Percentiles rank a stretch among this genome's conserved stretches.
Evolutionary conservation across 2,329 filamentous ascomycete species (phyloP).

Genomic region (Fusarium austroafricanum): DNA sequence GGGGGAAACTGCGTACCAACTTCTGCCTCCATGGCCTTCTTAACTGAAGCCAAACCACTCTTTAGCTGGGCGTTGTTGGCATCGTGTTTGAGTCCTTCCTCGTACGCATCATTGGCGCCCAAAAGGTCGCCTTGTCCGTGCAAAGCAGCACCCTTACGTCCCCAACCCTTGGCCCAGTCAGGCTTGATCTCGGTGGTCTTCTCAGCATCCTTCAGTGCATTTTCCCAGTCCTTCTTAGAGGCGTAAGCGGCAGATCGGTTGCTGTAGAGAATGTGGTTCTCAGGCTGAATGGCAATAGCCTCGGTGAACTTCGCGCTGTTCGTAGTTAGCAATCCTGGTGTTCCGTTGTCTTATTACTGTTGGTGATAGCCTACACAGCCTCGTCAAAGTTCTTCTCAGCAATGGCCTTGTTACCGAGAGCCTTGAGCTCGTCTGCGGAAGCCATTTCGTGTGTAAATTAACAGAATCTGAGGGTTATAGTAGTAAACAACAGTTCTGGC

Average conservation of each 20-base stretch:
- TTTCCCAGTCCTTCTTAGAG: constrained; percentile 88
- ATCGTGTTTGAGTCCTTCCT: constrained; percentile 93
- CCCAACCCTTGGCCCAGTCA: constrained; percentile 98
- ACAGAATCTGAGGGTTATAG: constrained; percentile 21
- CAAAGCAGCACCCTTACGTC: constrained; percentile 89
- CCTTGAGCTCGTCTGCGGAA: constrained; percentile 85
- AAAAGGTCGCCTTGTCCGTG: constrained; percentile 90
- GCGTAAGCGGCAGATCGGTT: constrained; percentile 92
- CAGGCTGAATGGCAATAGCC: constrained; percentile 87
- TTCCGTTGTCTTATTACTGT: not conserved
- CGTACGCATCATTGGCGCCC: constrained; percentile 88
- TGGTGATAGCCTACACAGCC: constrained; percentile 78
- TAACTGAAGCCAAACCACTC: constrained; percentile 84
- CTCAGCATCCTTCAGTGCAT: constrained; percentile 87
- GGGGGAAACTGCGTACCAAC: constrained; percentile 45
- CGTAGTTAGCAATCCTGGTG: constrained; percentile 29
- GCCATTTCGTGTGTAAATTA: constrained; percentile 57
- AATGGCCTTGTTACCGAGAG: constrained; percentile 98
- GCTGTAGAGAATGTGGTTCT: constrained; percentile 97
- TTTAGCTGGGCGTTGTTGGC: constrained; percentile 93
- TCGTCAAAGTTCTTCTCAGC: constrained; percentile 96
- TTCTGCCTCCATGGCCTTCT: constrained; percentile 82
- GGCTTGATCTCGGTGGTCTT: constrained; percentile 96
- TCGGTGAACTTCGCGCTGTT: constrained; percentile 90
- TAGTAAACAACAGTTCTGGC: constrained; percentile 18